Evolutionary conservation across 2,329 filamentous ascomycete genomes (phyloP), one percentile per base, ranked within the genome.

Genomic region (Colletotrichum gloeosporioides): DNA sequence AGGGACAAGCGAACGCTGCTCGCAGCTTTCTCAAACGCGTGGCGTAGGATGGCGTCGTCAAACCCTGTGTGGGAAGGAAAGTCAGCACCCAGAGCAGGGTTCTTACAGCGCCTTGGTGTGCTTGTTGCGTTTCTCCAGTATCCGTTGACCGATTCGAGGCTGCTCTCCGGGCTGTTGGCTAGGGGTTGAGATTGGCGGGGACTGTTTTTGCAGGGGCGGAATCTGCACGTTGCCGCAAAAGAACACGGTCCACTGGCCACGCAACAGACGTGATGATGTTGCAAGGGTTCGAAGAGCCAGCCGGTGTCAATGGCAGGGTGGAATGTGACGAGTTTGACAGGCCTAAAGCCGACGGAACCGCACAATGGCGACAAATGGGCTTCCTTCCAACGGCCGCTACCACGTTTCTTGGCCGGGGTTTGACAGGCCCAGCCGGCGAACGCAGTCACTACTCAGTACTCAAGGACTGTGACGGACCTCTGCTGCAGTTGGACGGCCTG

Each of bases 151-250:
- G 71, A 78, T 78, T 78, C 68, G 71, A 78, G 75, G 34, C 75
- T 75, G 55, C 68, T 76, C 76, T 77, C 75, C 75, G 71, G 65
- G 65, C 69, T 66, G 71, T 69, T 75, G 70, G 77, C 76, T 73
- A 74, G 76, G 77, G 75, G 73, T 15, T 49, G 76, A 68, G 63
- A 72, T 74, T 73, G 70, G 69, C 66, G 55, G 55, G 72, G 70
- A 67, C 62, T 39, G 31, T 49, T 27, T 69, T 73, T 70, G 76
- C 69, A 71, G 53, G 64, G 68, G 73, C 76, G 73, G 76, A 78
- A 72, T 78, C 76, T 78, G 77, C 77, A 78, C n/a, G 77, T 69
- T 78, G 70, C 77, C 76, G 77, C 73, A 78, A 78, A 64, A 72
- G 76, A 78, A 74, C 64, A 78, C 73, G 49, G 69, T 59, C 61